Evolutionary conservation across 148 eudicot species (phyloP).

Genomic region (Bassia scoparia): DNA sequence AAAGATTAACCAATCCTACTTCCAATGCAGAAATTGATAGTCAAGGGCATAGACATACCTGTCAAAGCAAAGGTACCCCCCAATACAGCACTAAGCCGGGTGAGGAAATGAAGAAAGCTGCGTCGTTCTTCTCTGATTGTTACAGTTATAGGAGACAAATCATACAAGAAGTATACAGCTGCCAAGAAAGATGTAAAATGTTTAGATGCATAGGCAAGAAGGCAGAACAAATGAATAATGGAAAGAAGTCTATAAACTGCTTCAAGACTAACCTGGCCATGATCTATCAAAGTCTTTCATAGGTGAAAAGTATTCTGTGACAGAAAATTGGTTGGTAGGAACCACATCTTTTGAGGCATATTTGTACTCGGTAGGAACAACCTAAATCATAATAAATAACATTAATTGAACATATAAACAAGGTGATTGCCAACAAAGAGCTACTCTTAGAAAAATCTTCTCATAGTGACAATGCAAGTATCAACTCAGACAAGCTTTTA

Average conservation of each 20-base stretch:
- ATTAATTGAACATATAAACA: not conserved
- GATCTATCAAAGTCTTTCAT: conserved; percentile 71
- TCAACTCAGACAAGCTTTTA: not conserved
- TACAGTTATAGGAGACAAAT: conserved; percentile 94
- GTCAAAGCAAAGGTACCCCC: conserved; percentile 99
- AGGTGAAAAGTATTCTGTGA: conserved; percentile 91
- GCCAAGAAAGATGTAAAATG: conserved; percentile 20
- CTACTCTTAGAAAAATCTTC: not conserved
- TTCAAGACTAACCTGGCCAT: conserved; percentile 81
- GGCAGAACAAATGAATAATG: conserved; percentile 8
- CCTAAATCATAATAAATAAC: conserved; percentile 40
- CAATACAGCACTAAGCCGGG: conserved; percentile 94
- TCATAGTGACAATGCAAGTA: not conserved
- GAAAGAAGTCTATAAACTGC: conserved; percentile 1
- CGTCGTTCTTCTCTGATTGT: conserved; percentile 96
- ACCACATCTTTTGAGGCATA: conserved; percentile 78
- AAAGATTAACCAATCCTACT: not conserved
- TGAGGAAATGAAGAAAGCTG: conserved; percentile 94
- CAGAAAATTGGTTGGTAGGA: conserved; percentile 95
- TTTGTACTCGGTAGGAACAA: conserved; percentile 94
- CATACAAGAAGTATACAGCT: conserved; percentile 98
- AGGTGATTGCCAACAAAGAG: not conserved
- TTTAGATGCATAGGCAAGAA: not conserved
- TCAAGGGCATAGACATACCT: conserved; percentile 45
- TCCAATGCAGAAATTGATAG: not conserved